phyloP scores from a whole-genome alignment of 106 monocot species.

The Dendrobium nobile region DNA sequence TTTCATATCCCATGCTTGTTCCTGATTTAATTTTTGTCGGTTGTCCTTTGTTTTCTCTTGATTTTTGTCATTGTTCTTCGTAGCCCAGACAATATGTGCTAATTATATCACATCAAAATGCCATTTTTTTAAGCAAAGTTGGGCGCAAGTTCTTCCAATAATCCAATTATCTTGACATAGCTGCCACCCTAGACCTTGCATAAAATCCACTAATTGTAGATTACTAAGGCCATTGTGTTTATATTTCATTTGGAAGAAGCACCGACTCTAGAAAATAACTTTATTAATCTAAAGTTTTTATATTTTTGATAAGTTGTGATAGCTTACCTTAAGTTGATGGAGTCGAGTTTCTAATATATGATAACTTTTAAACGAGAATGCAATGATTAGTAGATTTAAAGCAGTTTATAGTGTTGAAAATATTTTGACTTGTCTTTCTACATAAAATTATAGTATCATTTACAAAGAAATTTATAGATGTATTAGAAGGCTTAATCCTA shows the following conservation, averaged over 20 bases:
- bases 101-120: not conserved
- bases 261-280: not conserved
- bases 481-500: not conserved
- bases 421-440: not conserved
- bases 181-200: no score
- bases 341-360: not conserved
- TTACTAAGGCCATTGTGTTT: not conserved
- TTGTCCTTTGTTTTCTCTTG: no score
- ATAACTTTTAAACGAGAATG: not conserved
- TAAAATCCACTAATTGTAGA: not conserved
- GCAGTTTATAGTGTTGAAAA: not conserved
- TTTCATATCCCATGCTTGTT: no score
- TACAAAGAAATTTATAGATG: not conserved
- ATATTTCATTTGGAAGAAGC: not conserved
- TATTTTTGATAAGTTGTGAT: not conserved
- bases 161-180: no score
- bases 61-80: no score
- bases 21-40: no score
- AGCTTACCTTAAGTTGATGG: not conserved
- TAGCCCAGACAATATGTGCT: no score
- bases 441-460: not conserved
- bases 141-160: no score
- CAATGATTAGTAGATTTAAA: not conserved
- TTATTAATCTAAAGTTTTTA: not conserved
- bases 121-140: not conserved